Base-by-base conservation (phyloP, 192 early-diverging fungal genomes). In the Haplosporangium gracile region DNA sequence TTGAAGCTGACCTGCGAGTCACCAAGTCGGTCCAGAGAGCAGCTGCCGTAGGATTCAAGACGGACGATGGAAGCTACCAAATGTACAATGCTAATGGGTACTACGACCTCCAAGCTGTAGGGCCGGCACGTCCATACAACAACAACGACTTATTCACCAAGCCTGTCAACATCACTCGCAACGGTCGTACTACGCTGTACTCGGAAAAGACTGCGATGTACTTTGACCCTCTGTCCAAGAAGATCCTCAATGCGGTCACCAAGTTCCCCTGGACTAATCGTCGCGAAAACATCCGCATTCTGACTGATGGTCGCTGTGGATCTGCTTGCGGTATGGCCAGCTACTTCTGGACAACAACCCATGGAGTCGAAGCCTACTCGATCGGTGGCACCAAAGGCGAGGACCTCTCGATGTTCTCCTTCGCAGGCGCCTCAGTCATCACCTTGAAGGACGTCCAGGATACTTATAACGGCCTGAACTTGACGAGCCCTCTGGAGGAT, bases 301-400 rank as follows among this genome's bases (percentile, higher is more conserved):
- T 81, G 32, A 51, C 65, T 1, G 80, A 81, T 22, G 80, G 80
- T 34, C 80, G 74, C 1, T 81, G 80, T 29, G 80, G 73, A 24
- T 81, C 80, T 29, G 60, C 80, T 24, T 81, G 80, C 38, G 68
- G 47, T 1, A 39, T 81, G 43, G 36, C 74, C 7, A 16, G 65
- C 3, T 32, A 75, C 49, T 42, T 55, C 9, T 43, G 74, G 5
- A 43, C 69, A 7, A 24, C 16, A 6, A 18, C 49, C 22, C 42
- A 81, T 42, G 53, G 70, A n/a, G 74, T 81, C 10, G 32, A 74
- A 4, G 55, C 80, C 0, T 75, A 75, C 55, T 34, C 80, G 6
- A 57, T 81, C 38, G 80, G 80, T 39, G 80, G 80, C 2, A 11
- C 53, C 26, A 43, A 70, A 11, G 49, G 39, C 49, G 20, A 75